Conservation (phyloP, 164 flowering plant genomes). For the Piper betle region DNA sequence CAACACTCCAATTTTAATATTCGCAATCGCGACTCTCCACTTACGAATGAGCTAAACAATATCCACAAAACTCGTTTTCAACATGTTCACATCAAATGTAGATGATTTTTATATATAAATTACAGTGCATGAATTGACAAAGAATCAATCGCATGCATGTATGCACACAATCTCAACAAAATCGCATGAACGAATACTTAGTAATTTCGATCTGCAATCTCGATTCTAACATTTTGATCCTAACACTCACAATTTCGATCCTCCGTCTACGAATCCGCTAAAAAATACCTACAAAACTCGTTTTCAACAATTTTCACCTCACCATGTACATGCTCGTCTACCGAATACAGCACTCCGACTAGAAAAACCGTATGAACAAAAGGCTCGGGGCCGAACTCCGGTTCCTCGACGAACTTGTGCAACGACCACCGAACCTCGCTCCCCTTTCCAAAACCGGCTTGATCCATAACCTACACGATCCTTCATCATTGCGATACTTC, state of each 20-base stretch:
- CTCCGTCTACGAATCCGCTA: neutral
- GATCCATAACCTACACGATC: constrained; percentile 35
- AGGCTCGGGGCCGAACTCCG: constrained; percentile 66
- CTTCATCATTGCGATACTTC: neutral
- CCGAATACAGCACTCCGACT: constrained; percentile 25
- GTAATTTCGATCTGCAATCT: too few relatives aligned
- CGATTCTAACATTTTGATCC: neutral
- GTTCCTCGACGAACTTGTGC: constrained; percentile 56
- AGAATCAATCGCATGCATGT: too few relatives aligned
- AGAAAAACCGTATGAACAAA: constrained; percentile 44
- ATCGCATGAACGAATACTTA: too few relatives aligned
- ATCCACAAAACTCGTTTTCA: neutral
- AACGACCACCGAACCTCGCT: constrained; percentile 34
- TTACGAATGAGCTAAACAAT: neutral
- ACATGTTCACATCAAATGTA: neutral
- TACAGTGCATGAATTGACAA: too few relatives aligned
- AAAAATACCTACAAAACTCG: neutral
- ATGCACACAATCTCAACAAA: too few relatives aligned
- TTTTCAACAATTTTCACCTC: neutral
- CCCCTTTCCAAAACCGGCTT: constrained; percentile 24
- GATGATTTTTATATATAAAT: too few relatives aligned
- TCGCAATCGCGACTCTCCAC: neutral
- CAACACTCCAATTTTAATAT: neutral
- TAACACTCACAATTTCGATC: neutral
- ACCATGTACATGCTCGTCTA: constrained; percentile 26